Base-by-base conservation (phyloP, 371 early-diverging fungal genomes). In the Mortierella sp. region DNA sequence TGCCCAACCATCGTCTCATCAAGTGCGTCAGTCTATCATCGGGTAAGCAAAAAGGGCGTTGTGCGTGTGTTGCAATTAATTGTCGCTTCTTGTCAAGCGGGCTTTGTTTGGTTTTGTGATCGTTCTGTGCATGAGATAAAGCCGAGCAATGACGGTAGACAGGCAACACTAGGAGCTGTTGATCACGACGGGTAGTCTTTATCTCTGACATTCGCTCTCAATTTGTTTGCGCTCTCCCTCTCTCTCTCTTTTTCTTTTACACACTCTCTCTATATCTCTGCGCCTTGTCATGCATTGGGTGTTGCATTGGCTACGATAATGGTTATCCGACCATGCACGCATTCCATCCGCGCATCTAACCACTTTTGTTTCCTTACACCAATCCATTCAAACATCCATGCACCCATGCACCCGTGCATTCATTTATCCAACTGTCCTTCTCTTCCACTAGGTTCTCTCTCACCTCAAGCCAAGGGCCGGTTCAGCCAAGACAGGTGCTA, bases 1-100 rank as follows among this genome's bases (percentile, higher is more conserved):
- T 92, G 93, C 71, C 96, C 96, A 11, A 95, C 96, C 9, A 84
- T 94, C 11, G 93, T 95, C 29, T 92, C 92, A 62, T 95, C 96
- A 2, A 70, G 76, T 5, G 81, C 92, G 1, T 89, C 89, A 28
- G 88, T 93, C 3, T 95, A 95, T 83, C 81, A 84, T 61, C 87
- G 88, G 81, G 94, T 93, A 85, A 66, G 28, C 23, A 11, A 23
- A 11, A 23, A 57, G 9, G 21, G 12, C 14, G 29, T 47, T 48
- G 4, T 19, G 3, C 50, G 4, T 57, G 28, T 55, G 15, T 21
- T 37, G 14, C 57, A n/a, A 7, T 53, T 53, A 6, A 53, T 60
- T 57, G 47, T 57, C 37, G 37, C 37, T 37, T n/a, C 37, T 37
- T 45, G 12, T n/a, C 25, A 45, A 9, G 11, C 28, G 29, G 56